phyloP scores from a whole-genome alignment of 768 basidiomycete species.

The Lactarius vividus region DNA sequence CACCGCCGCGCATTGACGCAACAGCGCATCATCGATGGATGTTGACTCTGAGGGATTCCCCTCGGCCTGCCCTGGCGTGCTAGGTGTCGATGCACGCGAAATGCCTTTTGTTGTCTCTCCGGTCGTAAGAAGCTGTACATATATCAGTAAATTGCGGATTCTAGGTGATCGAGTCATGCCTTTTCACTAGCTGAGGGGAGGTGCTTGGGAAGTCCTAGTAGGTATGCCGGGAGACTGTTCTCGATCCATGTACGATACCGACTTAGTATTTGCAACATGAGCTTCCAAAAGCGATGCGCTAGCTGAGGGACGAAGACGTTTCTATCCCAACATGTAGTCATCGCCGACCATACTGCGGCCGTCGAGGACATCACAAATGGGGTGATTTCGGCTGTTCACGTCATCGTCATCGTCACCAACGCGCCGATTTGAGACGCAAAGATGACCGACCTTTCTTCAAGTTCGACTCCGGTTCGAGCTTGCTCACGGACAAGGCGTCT shows the following conservation, averaged over 20 bases:
- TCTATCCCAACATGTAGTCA: slow-evolving; percentile 81
- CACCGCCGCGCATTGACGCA: slow-evolving; percentile 64
- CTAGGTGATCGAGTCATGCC: slow-evolving; percentile 36
- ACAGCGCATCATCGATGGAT: slow-evolving; percentile 58
- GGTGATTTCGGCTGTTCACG: slow-evolving; percentile 29
- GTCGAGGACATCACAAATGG: slow-evolving; percentile 63
- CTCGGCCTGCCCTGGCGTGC: slow-evolving; percentile 41
- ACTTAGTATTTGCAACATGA: slow-evolving; percentile 77
- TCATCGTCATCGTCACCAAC: neutral
- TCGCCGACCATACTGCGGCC: slow-evolving; percentile 64
- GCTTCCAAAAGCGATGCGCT: slow-evolving; percentile 82
- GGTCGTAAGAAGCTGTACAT: neutral
- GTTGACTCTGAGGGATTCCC: slow-evolving; percentile 50
- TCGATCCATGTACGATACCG: slow-evolving; percentile 41
- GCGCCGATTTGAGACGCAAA: neutral
- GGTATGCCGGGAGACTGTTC: slow-evolving; percentile 45
- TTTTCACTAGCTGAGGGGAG: slow-evolving; percentile 34
- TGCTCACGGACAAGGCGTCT: slow-evolving; percentile 49
- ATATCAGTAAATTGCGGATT: neutral
- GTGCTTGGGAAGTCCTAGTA: slow-evolving; percentile 37
- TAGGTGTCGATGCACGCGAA: slow-evolving; percentile 54
- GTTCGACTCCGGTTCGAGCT: slow-evolving; percentile 41
- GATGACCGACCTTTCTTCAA: slow-evolving; percentile 38
- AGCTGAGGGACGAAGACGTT: slow-evolving; percentile 84
- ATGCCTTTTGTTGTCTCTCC: slow-evolving; percentile 23